These are phyloP conservation scores for Phytophthora agathidicida DNA, from an alignment of 352 stramenopile genomes.

Conservation along the genomic window DNA sequence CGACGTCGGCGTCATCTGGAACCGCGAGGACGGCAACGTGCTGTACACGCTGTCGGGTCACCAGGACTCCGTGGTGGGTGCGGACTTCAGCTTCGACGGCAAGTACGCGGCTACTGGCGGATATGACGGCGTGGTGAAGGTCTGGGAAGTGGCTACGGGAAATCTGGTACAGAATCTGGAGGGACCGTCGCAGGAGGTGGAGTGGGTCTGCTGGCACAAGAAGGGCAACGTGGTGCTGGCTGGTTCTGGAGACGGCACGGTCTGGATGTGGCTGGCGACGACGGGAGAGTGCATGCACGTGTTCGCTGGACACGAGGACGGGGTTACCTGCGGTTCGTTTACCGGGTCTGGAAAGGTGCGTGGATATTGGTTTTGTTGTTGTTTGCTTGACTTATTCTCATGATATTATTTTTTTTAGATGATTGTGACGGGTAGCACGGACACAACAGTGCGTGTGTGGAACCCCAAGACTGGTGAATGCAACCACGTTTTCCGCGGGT, in stretches of 20 bases:
- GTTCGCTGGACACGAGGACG: conserved; percentile 96
- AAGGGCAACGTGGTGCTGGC: conserved; percentile 91
- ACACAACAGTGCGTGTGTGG: conserved; percentile 96
- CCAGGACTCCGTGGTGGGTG: conserved; percentile 82
- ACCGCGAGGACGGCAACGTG: conserved; percentile 78
- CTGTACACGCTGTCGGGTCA: conserved; percentile 83
- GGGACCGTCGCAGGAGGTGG: conserved; percentile 89
- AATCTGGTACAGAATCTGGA: conserved; percentile 83
- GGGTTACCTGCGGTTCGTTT: conserved; percentile 94
- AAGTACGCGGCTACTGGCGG: conserved; percentile 87
- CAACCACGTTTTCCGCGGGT: conserved; percentile 89
- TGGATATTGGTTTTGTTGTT: not conserved
- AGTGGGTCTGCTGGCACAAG: conserved; percentile 92
- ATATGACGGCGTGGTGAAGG: conserved; percentile 87
- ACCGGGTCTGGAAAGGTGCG: conserved; percentile 94
- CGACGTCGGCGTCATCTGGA: conserved; percentile 88
- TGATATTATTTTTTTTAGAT: conserved; percentile 46
- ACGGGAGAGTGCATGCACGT: conserved; percentile 98
- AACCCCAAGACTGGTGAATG: conserved; percentile 96
- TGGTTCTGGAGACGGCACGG: conserved; percentile 86
- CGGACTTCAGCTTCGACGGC: conserved; percentile 89
- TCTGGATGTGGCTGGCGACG: conserved; percentile 94
- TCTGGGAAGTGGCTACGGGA: conserved; percentile 90
- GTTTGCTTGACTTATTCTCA: not conserved
- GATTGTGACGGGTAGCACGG: conserved; percentile 93